Conservation (phyloP, 106 monocot species). For the Platanthera zijinensis region DNA sequence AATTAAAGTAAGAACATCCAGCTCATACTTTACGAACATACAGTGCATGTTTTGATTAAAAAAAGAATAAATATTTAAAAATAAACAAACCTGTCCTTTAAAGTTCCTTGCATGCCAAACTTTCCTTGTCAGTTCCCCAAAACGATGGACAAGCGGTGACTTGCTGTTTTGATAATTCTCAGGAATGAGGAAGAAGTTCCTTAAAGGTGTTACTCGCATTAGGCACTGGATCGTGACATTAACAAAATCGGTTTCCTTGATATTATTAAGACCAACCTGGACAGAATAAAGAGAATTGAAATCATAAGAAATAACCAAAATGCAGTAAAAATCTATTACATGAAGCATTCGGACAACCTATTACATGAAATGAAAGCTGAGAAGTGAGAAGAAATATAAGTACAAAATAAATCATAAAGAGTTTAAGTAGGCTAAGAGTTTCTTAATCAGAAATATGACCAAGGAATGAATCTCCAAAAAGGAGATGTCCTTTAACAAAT, state of each 20-base stretch:
- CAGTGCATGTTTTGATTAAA: neutral
- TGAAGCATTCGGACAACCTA: neutral
- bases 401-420: neutral
- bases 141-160: slow-evolving; percentile 87
- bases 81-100: slow-evolving; percentile 87
- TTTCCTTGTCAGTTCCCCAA: slow-evolving; percentile 91
- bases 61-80: neutral
- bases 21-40: neutral
- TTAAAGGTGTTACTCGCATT: slow-evolving; percentile 92
- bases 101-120: slow-evolving; percentile 98
- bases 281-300: slow-evolving; percentile 7
- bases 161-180: slow-evolving; percentile 86
- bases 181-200: slow-evolving; percentile 96
- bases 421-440: neutral
- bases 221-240: slow-evolving; percentile 97
- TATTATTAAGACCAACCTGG: slow-evolving; percentile 98
- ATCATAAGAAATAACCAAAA: neutral
- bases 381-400: neutral
- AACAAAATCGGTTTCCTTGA: slow-evolving; percentile 98
- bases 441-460: neutral
- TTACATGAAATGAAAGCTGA: neutral
- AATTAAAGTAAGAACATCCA: neutral
- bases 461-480: neutral
- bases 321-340: neutral
- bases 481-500: neutral